Percentiles rank a stretch among this genome's conserved stretches.
These are phyloP conservation scores for Amborella trichopoda DNA, from an alignment of 164 flowering plant species.

Conservation along the genomic window DNA sequence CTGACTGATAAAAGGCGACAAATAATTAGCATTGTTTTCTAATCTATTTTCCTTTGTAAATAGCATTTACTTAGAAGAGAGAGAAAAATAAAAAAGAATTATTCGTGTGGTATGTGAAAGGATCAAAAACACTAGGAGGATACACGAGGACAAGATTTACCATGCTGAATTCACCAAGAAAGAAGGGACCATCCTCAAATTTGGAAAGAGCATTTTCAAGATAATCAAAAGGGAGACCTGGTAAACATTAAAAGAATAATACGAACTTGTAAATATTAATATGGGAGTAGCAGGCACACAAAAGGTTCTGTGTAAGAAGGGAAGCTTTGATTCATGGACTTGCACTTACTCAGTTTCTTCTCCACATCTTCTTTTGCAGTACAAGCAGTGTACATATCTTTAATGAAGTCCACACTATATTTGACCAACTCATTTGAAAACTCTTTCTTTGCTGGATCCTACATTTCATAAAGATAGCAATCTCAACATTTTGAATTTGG, in stretches of 20 bases:
- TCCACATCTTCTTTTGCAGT: conserved; percentile 24
- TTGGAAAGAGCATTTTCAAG: conserved; percentile 65
- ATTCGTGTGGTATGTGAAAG: not conserved
- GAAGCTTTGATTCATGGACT: too few relatives aligned
- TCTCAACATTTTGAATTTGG: not conserved
- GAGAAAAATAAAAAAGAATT: not conserved
- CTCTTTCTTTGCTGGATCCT: conserved; percentile 65
- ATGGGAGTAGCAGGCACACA: too few relatives aligned
- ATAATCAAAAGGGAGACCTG: conserved; percentile 62
- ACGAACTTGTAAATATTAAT: too few relatives aligned
- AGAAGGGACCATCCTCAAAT: conserved; percentile 87
- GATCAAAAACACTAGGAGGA: too few relatives aligned
- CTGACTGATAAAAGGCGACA: not conserved
- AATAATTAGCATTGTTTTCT: not conserved
- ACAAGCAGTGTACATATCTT: conserved; percentile 22
- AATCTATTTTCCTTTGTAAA: not conserved
- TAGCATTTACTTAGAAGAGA: not conserved
- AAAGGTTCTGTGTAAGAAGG: too few relatives aligned
- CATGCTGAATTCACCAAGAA: conserved; percentile 78
- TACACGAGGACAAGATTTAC: conserved; percentile 21
- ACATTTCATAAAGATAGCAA: not conserved
- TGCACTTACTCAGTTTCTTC: conserved; percentile 34
- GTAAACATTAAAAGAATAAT: too few relatives aligned
- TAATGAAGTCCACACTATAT: conserved; percentile 35
- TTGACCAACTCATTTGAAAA: conserved; percentile 70